Percentiles rank a stretch among this genome's conserved stretches.
phyloP scores from a whole-genome alignment of 495 filamentous ascomycete genomes.

The Paragyromitra xinjiangensis region DNA sequence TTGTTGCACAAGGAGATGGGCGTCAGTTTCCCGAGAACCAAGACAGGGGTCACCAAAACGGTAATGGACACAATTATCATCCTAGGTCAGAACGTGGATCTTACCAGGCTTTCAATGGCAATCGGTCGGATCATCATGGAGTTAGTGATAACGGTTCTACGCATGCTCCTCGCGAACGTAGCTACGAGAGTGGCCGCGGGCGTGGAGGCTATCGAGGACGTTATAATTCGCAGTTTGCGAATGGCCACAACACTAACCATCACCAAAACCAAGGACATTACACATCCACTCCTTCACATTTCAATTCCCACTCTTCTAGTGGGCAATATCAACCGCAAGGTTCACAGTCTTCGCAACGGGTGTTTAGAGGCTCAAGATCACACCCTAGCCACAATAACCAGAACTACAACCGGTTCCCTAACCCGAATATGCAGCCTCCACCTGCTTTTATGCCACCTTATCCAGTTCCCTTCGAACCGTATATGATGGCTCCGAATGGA shows the following conservation, averaged over 20 bases:
- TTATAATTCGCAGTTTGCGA: slow-evolving; percentile 35
- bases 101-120: slow-evolving; percentile 44
- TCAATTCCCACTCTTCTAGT: slow-evolving; percentile 41
- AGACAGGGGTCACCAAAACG: slow-evolving; percentile 41
- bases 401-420: slow-evolving; percentile 47
- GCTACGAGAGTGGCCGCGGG: slow-evolving; percentile 58
- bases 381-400: slow-evolving; percentile 27
- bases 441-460: slow-evolving; percentile 47
- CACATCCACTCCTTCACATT: slow-evolving; percentile 44
- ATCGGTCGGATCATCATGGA: slow-evolving; percentile 43
- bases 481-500: slow-evolving; percentile 60
- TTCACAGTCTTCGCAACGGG: slow-evolving; percentile 46
- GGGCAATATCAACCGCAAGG: slow-evolving; percentile 53
- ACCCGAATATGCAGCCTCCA: slow-evolving; percentile 54
- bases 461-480: slow-evolving; percentile 69
- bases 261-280: slow-evolving; percentile 42
- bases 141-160: slow-evolving; percentile 31
- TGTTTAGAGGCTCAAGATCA: slow-evolving; percentile 43
- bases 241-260: slow-evolving; percentile 45
- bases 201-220: slow-evolving; percentile 61
- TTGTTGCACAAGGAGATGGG: slow-evolving; percentile 40
- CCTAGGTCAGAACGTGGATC: slow-evolving; percentile 41
- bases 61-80: slow-evolving; percentile 46
- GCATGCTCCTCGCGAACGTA: slow-evolving; percentile 57
- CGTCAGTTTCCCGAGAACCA: slow-evolving; percentile 43